Evolutionary conservation across 148 eudicot genomes (phyloP).

Genomic region (Rhododendron henanense): DNA sequence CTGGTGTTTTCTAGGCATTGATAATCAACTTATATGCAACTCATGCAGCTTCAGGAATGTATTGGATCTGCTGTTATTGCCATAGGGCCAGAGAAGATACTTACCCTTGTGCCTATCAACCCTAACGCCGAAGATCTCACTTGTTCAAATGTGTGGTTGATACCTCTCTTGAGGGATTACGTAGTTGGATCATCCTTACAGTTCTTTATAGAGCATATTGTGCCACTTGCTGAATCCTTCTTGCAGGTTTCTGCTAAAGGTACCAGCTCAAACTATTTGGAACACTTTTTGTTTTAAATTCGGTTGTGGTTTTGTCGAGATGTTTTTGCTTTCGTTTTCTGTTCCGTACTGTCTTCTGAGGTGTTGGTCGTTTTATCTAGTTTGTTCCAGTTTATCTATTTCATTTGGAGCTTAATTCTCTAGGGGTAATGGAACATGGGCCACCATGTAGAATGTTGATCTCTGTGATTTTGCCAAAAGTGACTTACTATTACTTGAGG

Average conservation of each 20-base stretch:
- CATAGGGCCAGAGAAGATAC: conserved; percentile 74
- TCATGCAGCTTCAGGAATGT: conserved; percentile 69
- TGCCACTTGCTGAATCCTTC: conserved; percentile 70
- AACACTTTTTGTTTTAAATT: background rate
- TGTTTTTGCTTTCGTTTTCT: background rate
- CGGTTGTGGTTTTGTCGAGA: background rate
- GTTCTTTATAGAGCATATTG: conserved; percentile 69
- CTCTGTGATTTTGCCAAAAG: background rate
- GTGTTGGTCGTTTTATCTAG: background rate
- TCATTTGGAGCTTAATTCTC: background rate
- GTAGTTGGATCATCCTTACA: conserved; percentile 59
- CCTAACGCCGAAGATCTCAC: conserved; percentile 40
- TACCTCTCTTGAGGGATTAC: conserved; percentile 64
- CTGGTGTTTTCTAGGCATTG: background rate
- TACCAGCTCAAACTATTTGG: conserved; percentile 18
- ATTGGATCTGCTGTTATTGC: conserved; percentile 81
- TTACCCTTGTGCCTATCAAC: conserved; percentile 58
- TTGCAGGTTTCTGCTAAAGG: conserved; percentile 57
- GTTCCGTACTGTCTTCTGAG: background rate
- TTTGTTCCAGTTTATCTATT: background rate
- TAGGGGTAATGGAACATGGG: background rate
- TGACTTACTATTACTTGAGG: background rate
- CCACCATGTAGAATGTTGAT: background rate
- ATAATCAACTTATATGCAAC: conserved; percentile 5
- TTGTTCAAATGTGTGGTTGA: conserved; percentile 72